Percentiles rank a stretch among this genome's conserved stretches.
These are phyloP conservation scores for Graphilbum sp. DNA, from an alignment of 2,329 filamentous ascomycete genomes.

Conservation along the genomic window DNA sequence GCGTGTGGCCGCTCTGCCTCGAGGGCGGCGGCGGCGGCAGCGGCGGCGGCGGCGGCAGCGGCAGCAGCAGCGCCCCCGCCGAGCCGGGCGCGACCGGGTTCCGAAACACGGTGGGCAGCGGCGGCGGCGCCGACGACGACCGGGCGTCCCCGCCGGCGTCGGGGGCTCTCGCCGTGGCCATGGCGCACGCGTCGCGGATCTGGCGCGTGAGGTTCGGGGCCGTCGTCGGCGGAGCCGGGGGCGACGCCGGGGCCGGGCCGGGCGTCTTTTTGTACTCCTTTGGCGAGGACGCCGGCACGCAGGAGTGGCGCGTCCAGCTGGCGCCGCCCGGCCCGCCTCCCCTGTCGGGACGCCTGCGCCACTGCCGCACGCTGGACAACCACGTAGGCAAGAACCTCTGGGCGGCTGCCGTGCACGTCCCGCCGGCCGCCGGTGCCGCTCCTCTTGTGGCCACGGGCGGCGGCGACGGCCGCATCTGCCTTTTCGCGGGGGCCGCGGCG, in stretches of 20 bases:
- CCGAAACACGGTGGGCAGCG: neutral
- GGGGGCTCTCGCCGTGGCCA: constrained; percentile 48
- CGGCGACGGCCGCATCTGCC: constrained; percentile 56
- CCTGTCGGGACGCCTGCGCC: constrained; percentile 20
- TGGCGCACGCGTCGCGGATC: constrained; percentile 80
- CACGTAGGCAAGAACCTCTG: constrained; percentile 88
- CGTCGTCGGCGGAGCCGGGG: neutral
- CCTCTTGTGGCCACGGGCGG: constrained; percentile 55
- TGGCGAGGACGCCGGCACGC: constrained; percentile 67
- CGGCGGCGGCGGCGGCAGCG: too few species aligned
- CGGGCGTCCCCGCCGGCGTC: constrained; percentile 15
- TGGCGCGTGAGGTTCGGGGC: constrained; percentile 60
- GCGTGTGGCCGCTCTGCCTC: constrained; percentile 46
- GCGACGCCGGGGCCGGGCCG: too few species aligned
- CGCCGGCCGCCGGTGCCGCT: constrained; percentile 6
- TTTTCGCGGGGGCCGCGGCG: too few species aligned
- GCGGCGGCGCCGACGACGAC: too few species aligned
- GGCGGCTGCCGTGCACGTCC: constrained; percentile 43
- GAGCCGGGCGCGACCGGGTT: too few species aligned
- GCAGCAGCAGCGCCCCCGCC: too few species aligned
- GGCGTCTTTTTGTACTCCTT: constrained; percentile 46
- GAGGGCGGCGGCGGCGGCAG: neutral
- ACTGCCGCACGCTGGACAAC: constrained; percentile 39
- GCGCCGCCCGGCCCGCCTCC: constrained; percentile 2
- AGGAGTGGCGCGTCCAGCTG: constrained; percentile 50